phyloP scores from a whole-genome alignment of 2,329 filamentous ascomycete genomes.

The Talaromyces albobiverticillius region DNA sequence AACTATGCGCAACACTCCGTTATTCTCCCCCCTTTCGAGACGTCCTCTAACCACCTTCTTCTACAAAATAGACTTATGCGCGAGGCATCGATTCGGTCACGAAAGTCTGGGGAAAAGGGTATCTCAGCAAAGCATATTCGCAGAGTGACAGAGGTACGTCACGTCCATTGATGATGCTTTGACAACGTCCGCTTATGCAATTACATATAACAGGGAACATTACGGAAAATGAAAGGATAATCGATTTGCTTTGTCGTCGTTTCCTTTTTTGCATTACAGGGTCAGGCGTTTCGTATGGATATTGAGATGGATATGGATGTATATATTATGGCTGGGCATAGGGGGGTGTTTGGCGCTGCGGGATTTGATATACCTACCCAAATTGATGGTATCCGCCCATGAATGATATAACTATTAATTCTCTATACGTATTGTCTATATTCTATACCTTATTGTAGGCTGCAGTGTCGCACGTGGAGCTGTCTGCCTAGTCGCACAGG shows the following conservation, averaged over 20 bases:
- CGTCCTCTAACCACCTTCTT: background rate
- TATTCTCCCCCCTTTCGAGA: background rate
- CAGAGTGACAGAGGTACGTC: conserved; percentile 69
- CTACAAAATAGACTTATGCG: conserved; percentile 68
- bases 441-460: no score
- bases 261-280: conserved; percentile 1
- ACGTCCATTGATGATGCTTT: background rate
- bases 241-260: background rate
- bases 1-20: no score
- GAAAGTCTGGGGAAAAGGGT: conserved; percentile 68
- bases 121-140: conserved; percentile 73
- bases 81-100: conserved; percentile 73
- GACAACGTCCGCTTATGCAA: background rate
- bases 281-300: conserved; percentile 3
- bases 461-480: no score
- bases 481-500: no score
- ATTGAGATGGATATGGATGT: background rate
- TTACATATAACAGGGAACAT: conserved; percentile 51
- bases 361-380: no score
- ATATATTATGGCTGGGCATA: background rate
- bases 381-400: no score
- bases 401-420: no score
- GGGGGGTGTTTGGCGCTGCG: background rate
- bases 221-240: conserved; percentile 69
- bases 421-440: no score